Base-by-base conservation (phyloP, 352 stramenopile genomes). In the Phytophthora fragariaefolia region DNA sequence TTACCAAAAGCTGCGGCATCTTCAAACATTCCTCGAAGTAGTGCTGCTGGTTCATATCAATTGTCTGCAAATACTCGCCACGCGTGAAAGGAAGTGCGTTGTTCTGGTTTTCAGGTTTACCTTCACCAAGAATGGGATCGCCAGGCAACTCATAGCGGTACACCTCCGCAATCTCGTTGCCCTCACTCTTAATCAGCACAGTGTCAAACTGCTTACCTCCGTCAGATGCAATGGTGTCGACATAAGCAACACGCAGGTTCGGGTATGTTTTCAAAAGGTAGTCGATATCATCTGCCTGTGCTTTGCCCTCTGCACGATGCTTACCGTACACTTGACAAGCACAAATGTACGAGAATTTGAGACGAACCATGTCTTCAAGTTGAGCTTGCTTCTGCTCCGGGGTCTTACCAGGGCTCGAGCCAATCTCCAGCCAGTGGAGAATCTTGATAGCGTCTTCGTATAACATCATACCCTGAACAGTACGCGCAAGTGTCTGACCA, bases 41-140 rank as follows among this genome's bases (percentile, higher is more conserved):
- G 56, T 92, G 83, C 60, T 96, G 87, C 63, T 96, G 89, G 75
- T 96, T 96, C 89, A 95, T 95, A 76, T 96, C 89, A 58, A 96
- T 96, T n/a, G 82, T 92, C 67, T 96, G 89, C 18, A 96, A 66
- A 58, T 87, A 94, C 63, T 96, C 89, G 7, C 89, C 89, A 54
- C 87, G 83, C 13, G 85, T 95, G 63, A 96, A 96, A 26, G 86
- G 89, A 42, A 96, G 69, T 6, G 89, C 89, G 45, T 95, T 89
- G 68, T 96, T 96, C 70, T 96, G 89, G 70, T 96, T 96, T 48
- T 95, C 87, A 6, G 87, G 87, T 43, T 96, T 96, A 62, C 87
- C 89, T 73, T 96, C 87, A 46, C 89, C 87, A 67, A 96, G 62
- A 58, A 96, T 78, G 26, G 89, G 89, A 53, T 96, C 83, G 1